Evolutionary conservation across 352 stramenopile genomes (phyloP), one percentile per base, ranked within the genome.

Genomic region (Pilasporangium apinafurcum): DNA sequence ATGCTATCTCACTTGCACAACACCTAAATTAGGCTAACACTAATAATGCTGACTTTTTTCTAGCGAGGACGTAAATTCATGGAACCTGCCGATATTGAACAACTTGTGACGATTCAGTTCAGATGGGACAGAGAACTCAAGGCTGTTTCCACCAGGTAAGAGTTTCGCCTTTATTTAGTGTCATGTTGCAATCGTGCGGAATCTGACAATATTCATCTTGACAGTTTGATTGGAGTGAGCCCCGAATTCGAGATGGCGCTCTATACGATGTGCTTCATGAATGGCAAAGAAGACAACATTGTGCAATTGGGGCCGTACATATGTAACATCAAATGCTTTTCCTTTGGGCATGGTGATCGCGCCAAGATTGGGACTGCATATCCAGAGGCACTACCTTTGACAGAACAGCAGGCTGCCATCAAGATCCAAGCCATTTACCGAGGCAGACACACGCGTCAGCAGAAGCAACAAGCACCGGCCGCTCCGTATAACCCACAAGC

Each of bases 241-340:
- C 93, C 93, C 4, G 95, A 98, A 59, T 98, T 98, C 37, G 95
- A 98, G 63, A 81, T 98, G 57, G 92, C 95, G 17, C 58, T 98
- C n/a, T 98, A 98, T 68, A 97, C 92, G 2, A 82, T 98, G 59
- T 97, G 87, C 48, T 98, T 97, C 59, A 52, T 98, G 18, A 87
- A 96, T 31, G 90, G 84, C 40, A 60, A 83, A 38, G 75, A 97
- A 25, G 73, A 91, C 24, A 89, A 97, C 43, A 60, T 86, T 43
- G 86, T 95, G 36, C 71, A 94, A 32, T 60, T 86, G 3, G 86
- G 86, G 2, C 75, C 78, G 6, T 96, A 96, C 61, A 59, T 86
- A 44, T 73, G 70, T 56, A 94, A 94, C 58, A 83, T 95, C 62
- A 96, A 95, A 61, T 95, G 89, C 60, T 91, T 83, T 47, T 68